phyloP scores from a whole-genome alignment of 108 stramenopile genomes.

The Halocafeteria seosinensis region DNA sequence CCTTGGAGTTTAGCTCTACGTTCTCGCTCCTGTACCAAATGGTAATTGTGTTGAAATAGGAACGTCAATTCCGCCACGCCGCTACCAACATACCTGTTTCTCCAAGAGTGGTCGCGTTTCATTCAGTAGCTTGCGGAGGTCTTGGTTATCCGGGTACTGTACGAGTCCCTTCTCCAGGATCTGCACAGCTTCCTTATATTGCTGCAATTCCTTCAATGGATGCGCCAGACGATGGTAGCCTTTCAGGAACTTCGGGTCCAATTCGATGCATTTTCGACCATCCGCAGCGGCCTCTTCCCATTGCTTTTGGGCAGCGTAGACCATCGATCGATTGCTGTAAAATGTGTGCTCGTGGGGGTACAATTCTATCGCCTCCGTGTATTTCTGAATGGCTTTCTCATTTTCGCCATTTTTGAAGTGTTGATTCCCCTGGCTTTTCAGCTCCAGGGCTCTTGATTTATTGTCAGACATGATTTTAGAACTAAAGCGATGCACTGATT shows the following conservation, averaged over 20 bases:
- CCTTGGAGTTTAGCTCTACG: not conserved
- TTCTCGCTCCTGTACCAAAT: not conserved
- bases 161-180: not conserved
- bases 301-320: not conserved
- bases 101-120: not conserved
- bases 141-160: not conserved
- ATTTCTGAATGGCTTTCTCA: constrained; percentile 27
- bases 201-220: not conserved
- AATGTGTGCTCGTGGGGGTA: constrained; percentile 41
- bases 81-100: too few relatives aligned
- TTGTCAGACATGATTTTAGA: too few relatives aligned
- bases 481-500: too few relatives aligned
- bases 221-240: not conserved
- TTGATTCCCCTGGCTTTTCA: constrained; percentile 19
- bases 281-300: not conserved
- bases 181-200: not conserved
- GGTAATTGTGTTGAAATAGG: too few relatives aligned
- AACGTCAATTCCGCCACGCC: too few relatives aligned
- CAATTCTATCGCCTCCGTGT: constrained; percentile 38
- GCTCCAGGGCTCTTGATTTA: too few relatives aligned
- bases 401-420: constrained; percentile 27
- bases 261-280: not conserved
- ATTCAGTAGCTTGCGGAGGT: not conserved
- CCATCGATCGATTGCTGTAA: constrained; percentile 44
- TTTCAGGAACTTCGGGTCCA: not conserved